Evolutionary conservation across 495 filamentous ascomycete species (phyloP).

Genomic region (Stereocaulon alpinum): DNA sequence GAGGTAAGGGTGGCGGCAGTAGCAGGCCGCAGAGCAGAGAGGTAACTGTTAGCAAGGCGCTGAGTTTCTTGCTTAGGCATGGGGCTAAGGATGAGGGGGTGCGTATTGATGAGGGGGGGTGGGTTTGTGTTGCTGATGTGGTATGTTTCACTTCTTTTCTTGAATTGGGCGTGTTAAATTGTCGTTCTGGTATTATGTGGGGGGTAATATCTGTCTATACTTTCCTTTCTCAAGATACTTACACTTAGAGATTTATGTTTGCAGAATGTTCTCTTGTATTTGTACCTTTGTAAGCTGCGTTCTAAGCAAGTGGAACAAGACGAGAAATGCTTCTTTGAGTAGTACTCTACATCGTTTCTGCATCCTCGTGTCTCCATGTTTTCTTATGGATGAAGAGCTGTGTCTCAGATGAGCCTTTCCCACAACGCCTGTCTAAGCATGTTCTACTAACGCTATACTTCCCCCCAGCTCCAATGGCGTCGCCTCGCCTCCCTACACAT

Average conservation of each 20-base stretch:
- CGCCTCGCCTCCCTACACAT: slow-evolving; percentile 58
- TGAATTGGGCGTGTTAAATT: neutral
- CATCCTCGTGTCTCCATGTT: no score
- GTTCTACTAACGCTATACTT: neutral
- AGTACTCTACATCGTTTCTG: no score
- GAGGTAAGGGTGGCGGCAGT: neutral
- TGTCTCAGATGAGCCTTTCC: neutral
- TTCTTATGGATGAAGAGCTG: neutral
- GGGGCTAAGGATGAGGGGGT: slow-evolving; percentile 71
- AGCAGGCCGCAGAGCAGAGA: slow-evolving; percentile 34
- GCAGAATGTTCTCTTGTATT: no score
- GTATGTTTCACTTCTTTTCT: slow-evolving; percentile 42
- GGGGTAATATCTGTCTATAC: no score
- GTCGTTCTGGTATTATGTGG: neutral
- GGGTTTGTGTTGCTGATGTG: slow-evolving; percentile 64
- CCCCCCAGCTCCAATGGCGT: slow-evolving; percentile 52
- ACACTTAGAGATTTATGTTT: no score
- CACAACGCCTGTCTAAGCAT: neutral
- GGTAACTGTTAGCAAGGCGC: slow-evolving; percentile 65
- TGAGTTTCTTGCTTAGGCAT: slow-evolving; percentile 73
- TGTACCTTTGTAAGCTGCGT: no score
- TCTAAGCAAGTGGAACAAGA: no score
- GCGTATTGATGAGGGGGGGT: slow-evolving; percentile 66
- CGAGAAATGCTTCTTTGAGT: no score
- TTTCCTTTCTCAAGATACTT: no score